A percentile compares a stretch with the other conserved stretches of the same genome.
Conservation (phyloP, 352 stramenopile genomes). For the Phytophthora tentaculata region DNA sequence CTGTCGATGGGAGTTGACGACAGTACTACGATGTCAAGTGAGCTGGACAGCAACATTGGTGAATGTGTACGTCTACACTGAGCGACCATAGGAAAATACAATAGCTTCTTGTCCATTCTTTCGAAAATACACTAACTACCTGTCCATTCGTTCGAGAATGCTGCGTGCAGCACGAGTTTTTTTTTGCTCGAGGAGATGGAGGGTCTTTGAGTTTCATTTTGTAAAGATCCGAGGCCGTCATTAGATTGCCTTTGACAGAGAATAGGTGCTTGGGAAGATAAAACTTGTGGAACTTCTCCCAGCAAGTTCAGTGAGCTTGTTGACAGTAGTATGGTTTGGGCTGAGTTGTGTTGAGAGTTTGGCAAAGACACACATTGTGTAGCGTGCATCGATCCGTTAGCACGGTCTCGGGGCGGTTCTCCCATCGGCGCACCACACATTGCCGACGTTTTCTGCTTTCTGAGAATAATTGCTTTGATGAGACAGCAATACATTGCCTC, state of each 20-base stretch:
- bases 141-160: neutral
- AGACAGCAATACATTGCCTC: conserved; percentile 2
- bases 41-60: neutral
- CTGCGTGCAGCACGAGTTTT: neutral
- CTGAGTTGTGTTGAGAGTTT: neutral
- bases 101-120: too few relatives aligned
- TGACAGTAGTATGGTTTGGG: conserved; percentile 4
- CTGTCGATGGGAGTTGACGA: neutral
- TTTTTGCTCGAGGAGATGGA: neutral
- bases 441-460: neutral
- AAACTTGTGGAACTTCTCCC: conserved; percentile 16
- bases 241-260: neutral
- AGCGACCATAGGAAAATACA: neutral
- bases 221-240: neutral
- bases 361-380: conserved; percentile 4
- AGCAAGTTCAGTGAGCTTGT: conserved; percentile 5
- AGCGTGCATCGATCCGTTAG: conserved; percentile 8
- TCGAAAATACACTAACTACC: too few relatives aligned
- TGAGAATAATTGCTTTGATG: conserved; percentile 22
- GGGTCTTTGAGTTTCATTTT: neutral
- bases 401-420: neutral
- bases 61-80: neutral
- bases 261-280: conserved; percentile 6
- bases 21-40: neutral
- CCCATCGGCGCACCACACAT: conserved; percentile 1